These are phyloP conservation scores for Lachnellula subtilissima DNA, from an alignment of 2,329 filamentous ascomycete genomes.

Conservation along the genomic window DNA sequence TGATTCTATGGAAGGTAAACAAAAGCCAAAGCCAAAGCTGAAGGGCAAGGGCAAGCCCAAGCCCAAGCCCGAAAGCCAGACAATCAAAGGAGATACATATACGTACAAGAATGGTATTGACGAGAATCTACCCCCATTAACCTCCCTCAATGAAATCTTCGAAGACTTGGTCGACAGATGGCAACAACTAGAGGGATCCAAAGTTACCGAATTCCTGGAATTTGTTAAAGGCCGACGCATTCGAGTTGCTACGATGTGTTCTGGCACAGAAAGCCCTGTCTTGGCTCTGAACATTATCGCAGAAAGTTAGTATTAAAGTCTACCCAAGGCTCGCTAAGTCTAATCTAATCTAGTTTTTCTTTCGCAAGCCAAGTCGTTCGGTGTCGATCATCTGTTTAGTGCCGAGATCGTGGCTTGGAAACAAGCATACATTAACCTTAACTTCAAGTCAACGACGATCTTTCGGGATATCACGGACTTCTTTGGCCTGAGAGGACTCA, in stretches of 20 bases:
- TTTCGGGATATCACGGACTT: conserved; percentile 58
- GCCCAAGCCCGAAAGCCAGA: not conserved
- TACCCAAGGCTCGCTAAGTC: not conserved
- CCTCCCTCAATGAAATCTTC: not conserved
- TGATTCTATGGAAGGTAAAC: too few species aligned
- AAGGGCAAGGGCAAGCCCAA: too few species aligned
- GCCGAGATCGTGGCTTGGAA: conserved; percentile 61
- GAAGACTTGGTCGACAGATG: not conserved
- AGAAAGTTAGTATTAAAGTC: conserved; percentile 34
- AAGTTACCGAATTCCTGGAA: conserved; percentile 16
- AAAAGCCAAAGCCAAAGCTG: too few species aligned
- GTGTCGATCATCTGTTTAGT: conserved; percentile 52
- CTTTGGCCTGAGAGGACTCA: conserved; percentile 31
- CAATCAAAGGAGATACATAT: not conserved
- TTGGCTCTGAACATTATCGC: conserved; percentile 57
- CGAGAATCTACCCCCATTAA: not conserved
- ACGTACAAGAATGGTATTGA: conserved; percentile 8
- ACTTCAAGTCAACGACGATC: conserved; percentile 47
- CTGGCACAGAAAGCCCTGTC: conserved; percentile 71
- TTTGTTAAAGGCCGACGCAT: conserved; percentile 37
- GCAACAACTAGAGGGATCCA: not conserved
- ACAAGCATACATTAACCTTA: conserved; percentile 59
- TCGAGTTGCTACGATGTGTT: conserved; percentile 68
- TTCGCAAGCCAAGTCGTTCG: conserved; percentile 2
- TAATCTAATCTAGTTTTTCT: not conserved